Evolutionary conservation across 2,329 filamentous ascomycete genomes (phyloP).

Genomic region (Elsinoe perseae): DNA sequence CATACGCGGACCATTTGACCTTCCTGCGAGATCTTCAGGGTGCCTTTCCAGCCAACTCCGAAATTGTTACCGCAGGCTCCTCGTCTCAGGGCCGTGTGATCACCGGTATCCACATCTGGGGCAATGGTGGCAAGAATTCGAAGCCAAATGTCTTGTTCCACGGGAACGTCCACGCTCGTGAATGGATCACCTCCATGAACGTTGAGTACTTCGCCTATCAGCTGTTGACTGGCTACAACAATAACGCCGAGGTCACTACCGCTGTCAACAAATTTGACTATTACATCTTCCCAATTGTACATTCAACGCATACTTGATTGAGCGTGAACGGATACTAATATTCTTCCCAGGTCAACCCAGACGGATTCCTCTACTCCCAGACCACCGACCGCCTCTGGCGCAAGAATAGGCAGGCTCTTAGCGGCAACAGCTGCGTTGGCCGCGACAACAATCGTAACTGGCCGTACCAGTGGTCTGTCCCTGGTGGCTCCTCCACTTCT

Average conservation of each 20-base stretch:
- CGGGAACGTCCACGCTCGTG: conserved; percentile 22
- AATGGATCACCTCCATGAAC: conserved; percentile 25
- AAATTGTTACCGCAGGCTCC: conserved; percentile 21
- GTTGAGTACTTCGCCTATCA: conserved; percentile 25
- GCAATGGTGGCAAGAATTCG: conserved; percentile 19
- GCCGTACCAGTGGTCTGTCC: conserved; percentile 40
- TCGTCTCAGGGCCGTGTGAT: conserved; percentile 23
- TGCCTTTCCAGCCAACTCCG: conserved; percentile 22
- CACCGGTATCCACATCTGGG: conserved; percentile 23
- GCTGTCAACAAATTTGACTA: conserved; percentile 22
- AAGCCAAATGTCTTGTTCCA: conserved; percentile 24
- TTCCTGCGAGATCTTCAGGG: conserved; percentile 22
- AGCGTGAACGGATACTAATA: background rate
- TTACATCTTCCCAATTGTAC: conserved; percentile 22
- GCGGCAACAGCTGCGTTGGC: conserved; percentile 39
- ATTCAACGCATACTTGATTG: background rate
- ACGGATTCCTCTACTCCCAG: conserved; percentile 54
- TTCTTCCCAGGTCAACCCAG: conserved; percentile 18
- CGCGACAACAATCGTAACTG: conserved; percentile 54
- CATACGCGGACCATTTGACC: conserved; percentile 23
- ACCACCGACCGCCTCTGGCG: conserved; percentile 53
- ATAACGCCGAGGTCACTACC: conserved; percentile 18
- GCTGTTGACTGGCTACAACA: conserved; percentile 23
- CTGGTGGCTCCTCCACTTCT: conserved; percentile 42
- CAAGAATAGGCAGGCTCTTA: conserved; percentile 46